Conservation (phyloP, 2,329 filamentous ascomycete genomes). For the Sarocladiaceae sp. region DNA sequence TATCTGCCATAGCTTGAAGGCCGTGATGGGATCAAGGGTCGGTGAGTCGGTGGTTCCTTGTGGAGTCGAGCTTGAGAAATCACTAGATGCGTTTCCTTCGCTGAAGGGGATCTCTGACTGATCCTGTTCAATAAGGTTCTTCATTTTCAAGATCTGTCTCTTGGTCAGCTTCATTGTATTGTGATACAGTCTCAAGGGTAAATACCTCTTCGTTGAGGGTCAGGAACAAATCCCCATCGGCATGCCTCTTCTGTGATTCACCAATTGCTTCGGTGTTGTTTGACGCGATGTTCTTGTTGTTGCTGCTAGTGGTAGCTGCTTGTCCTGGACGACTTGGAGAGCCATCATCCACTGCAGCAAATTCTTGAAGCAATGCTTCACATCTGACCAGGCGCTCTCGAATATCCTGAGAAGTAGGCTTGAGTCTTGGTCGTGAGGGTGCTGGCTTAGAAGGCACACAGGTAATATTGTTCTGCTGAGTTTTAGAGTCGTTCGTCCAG, state of each 20-base stretch:
- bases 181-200: not conserved
- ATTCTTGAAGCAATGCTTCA: conserved; percentile 51
- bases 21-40: conserved; percentile 58
- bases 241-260: conserved; percentile 37
- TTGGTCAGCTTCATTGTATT: conserved; percentile 37
- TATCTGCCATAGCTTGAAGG: conserved; percentile 67
- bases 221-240: conserved; percentile 46
- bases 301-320: not conserved
- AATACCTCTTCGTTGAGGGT: conserved; percentile 51
- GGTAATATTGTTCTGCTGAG: not conserved
- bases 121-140: conserved; percentile 46
- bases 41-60: conserved; percentile 16
- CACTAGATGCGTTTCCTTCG: not conserved
- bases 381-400: conserved; percentile 53
- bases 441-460: not conserved
- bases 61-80: not conserved
- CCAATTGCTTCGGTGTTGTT: conserved; percentile 25
- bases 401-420: conserved; percentile 38
- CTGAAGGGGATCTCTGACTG: conserved; percentile 33
- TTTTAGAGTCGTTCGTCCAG: not conserved
- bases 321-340: conserved; percentile 10
- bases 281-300: conserved; percentile 24
- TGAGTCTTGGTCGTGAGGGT: not conserved
- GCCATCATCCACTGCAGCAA: conserved; percentile 33
- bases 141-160: conserved; percentile 32